Evolutionary conservation across 306 rosid species (phyloP).

Genomic region (Oxytropis ochrocephala): DNA sequence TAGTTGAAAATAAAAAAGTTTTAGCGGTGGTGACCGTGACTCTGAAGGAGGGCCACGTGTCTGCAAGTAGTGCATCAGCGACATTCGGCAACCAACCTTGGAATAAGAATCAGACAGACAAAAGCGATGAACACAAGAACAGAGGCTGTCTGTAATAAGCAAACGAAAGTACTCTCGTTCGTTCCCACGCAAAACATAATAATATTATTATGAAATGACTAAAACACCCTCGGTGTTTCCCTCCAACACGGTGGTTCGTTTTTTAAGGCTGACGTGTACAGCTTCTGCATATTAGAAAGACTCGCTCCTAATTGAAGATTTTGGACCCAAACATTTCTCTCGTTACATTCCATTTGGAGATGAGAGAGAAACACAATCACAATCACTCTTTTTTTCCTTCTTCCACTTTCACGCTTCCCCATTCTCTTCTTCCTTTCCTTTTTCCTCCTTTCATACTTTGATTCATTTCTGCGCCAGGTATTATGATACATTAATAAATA

Average conservation of each 20-base stretch:
- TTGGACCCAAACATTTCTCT: conserved; percentile 33
- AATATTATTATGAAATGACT: background rate
- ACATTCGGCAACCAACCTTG: background rate
- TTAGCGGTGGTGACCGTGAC: background rate
- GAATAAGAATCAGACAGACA: background rate
- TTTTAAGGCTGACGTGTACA: conserved; percentile 40
- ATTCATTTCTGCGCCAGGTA: conserved; percentile 12
- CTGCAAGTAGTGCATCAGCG: background rate
- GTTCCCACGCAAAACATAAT: too few relatives aligned
- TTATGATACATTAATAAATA: background rate
- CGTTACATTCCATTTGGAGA: conserved; percentile 36
- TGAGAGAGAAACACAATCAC: conserved; percentile 21
- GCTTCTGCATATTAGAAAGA: conserved; percentile 40
- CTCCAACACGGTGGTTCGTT: conserved; percentile 40
- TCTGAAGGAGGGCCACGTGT: background rate
- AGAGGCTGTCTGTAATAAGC: background rate
- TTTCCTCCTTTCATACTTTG: background rate
- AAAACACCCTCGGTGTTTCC: conserved; percentile 21
- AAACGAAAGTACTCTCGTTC: too few relatives aligned
- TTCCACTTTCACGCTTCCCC: conserved; percentile 15
- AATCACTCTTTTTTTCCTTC: background rate
- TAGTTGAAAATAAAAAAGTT: too few relatives aligned
- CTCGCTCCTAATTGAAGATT: conserved; percentile 32
- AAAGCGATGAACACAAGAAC: background rate
- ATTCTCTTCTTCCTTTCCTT: background rate